phyloP scores from a whole-genome alignment of 2,329 filamentous ascomycete genomes.

The Aureobasidium sp. region DNA sequence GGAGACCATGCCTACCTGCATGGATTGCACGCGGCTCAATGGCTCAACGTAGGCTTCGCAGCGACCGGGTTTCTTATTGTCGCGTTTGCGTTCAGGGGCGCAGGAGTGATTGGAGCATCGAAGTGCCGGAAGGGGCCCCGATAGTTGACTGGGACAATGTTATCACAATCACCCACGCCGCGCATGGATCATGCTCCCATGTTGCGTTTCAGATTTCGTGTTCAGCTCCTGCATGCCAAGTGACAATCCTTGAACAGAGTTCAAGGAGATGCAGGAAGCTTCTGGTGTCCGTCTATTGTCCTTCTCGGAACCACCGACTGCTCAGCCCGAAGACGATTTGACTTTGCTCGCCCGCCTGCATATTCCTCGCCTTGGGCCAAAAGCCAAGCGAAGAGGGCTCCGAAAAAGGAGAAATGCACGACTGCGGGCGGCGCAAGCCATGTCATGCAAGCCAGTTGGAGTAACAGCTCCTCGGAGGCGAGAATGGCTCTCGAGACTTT shows the following conservation, averaged over 20 bases:
- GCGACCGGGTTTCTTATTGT: slow-evolving; percentile 30
- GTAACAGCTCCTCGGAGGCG: slow-evolving; percentile 1
- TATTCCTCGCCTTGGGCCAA: not conserved
- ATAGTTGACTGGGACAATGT: not conserved
- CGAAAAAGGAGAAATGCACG: not conserved
- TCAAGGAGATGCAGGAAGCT: not conserved
- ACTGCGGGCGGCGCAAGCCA: slow-evolving; percentile 5
- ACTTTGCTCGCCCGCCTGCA: not conserved
- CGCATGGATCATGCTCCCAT: not conserved
- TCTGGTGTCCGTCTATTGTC: not conserved
- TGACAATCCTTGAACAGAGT: not conserved
- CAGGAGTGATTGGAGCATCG: slow-evolving; percentile 23
- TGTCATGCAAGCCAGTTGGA: not conserved
- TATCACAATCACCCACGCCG: not conserved
- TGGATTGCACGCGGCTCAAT: slow-evolving; percentile 34
- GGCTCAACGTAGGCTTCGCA: slow-evolving; percentile 36
- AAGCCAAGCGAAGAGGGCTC: not conserved
- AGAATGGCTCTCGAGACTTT: not conserved
- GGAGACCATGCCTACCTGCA: slow-evolving; percentile 28
- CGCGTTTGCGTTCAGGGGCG: slow-evolving; percentile 26
- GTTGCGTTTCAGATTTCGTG: not conserved
- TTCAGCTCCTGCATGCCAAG: not conserved
- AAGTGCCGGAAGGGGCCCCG: not conserved
- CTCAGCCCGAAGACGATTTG: not conserved
- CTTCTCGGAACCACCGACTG: not conserved